Base-by-base conservation (phyloP, 495 filamentous ascomycete genomes). In the Venustampulla echinocandica region DNA sequence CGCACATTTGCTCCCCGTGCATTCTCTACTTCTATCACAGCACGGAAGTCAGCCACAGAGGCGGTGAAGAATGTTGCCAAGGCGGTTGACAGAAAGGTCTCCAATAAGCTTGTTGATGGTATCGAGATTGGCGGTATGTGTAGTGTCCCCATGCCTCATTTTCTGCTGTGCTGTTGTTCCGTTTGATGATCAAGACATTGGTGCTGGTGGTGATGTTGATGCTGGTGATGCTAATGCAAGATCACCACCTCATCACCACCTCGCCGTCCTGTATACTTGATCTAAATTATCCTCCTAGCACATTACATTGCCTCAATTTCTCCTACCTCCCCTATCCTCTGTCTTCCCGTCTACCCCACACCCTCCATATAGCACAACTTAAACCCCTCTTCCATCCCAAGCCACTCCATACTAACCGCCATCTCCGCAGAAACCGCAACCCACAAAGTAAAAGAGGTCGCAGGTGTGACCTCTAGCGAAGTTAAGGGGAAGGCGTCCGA, bases 61-160 rank as follows among this genome's bases (percentile, higher is more conserved):
- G 28, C 64, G 5, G 69, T 69, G 41, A 77, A 73, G 59, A 72
- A 76, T 43, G 64, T 63, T 10, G 57, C 73, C 53, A 71, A 76
- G 64, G 47, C 44, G 0, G 71, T 73, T 14, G 70, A 77, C 56
- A 64, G 70, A 34, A 64, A 65, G 47, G 69, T 77, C 17, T 63
- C 64, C 14, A 69, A 76, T 50, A 77, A 76, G 65, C 42, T 76
- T 1, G 72, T 77, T 24, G 72, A 74, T 42, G 73, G 73, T 11
- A 77, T 77, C 57, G 65, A 76, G 47, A 60, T 64, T 46, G 65
- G 67, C 32, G 48, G 74, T 77, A 62, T 35, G 71, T 66, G n/a
- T 30, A n/a, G 20, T 20, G 39, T 34, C 34, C 40, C 18, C 17
- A 10, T 27, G 18, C n/a, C 13, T 7, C 18, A 14, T 35, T 35